These are phyloP conservation scores for Candida nemodendra DNA, from an alignment of 805 yeast species.

Conservation along the genomic window DNA sequence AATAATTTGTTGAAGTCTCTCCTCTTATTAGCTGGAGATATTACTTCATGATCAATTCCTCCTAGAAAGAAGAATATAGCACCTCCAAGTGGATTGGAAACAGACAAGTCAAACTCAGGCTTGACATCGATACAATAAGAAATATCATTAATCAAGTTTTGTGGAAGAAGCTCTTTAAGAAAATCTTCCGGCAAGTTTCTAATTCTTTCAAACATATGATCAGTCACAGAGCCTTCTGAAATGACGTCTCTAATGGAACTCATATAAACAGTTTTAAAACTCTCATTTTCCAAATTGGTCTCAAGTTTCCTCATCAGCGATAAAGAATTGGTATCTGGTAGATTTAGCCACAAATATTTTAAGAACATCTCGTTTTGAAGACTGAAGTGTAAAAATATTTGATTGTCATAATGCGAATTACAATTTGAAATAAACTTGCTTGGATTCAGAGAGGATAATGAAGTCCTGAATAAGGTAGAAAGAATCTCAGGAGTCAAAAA, in stretches of 20 bases:
- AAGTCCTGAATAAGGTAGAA: conserved; percentile 33
- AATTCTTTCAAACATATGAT: conserved; percentile 5
- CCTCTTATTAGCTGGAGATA: neutral
- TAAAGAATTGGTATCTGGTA: neutral
- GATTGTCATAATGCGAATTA: conserved; percentile 21
- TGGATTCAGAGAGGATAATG: conserved; percentile 15
- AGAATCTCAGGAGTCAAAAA: conserved; percentile 37
- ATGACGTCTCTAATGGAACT: conserved; percentile 9
- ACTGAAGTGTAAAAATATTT: conserved; percentile 18
- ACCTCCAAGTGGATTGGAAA: conserved; percentile 26
- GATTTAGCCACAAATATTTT: conserved; percentile 12
- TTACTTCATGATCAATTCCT: neutral
- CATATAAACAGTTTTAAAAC: conserved; percentile 15
- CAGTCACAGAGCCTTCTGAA: neutral
- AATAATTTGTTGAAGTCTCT: conserved; percentile 2
- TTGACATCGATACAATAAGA: neutral
- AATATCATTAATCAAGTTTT: conserved; percentile 3
- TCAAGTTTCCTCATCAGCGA: conserved; percentile 23
- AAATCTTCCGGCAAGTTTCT: conserved; percentile 2
- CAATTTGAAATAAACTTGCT: conserved; percentile 24
- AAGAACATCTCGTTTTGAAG: conserved; percentile 15
- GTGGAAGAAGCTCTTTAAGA: conserved; percentile 7
- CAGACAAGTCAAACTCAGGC: conserved; percentile 17
- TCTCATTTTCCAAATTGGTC: conserved; percentile 12
- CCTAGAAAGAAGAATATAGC: conserved; percentile 16